Evolutionary conservation across 352 stramenopile genomes (phyloP), one percentile per base, ranked within the genome.

Genomic region (Elongisporangium anandrum): DNA sequence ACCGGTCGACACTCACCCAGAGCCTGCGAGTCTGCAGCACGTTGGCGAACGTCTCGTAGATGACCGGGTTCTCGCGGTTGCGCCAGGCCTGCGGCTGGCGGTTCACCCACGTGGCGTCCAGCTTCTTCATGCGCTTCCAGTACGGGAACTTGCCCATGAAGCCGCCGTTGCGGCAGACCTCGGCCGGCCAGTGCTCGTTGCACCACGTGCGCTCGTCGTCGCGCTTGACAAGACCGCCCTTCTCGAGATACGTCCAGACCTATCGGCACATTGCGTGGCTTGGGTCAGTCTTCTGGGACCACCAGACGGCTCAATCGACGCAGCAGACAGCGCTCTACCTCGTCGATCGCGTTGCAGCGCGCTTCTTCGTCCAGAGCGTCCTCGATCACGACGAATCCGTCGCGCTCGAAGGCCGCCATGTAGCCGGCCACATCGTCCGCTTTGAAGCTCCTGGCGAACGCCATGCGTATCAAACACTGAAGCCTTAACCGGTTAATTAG

Each of bases 71-170:
- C 68, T 81, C 66, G 24, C 73, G 73, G 57, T 81, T 81, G 50
- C 62, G 66, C 73, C 73, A 81, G 49, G 73, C 70, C 59, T 81
- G 73, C 52, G 63, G 47, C 51, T 81, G 73, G 15, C 62, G 60
- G 50, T 77, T 79, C 58, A 81, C 64, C 19, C 66, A 63, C 22
- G 73, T 81, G 13, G 48, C 53, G 45, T 79, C 73, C 26, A 81
- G 65, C 48, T 77, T 81, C 60, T 81, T 79, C 73, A 81, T 79
- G 59, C 70, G 70, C 63, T 81, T 81, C 73, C 68, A 79, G 68
- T 69, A 81, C 23, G 73, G 73, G 53, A 82, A 82, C 45, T 66
- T 59, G 3, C 70, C 68, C 61, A 82, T 72, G 64, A 82, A 79
- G 55, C 70, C 73, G 52, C 73, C 70, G 21, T 82, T 82, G 59